phyloP scores from a whole-genome alignment of 805 yeast species.

The Kodamaea nitidulidarum region DNA sequence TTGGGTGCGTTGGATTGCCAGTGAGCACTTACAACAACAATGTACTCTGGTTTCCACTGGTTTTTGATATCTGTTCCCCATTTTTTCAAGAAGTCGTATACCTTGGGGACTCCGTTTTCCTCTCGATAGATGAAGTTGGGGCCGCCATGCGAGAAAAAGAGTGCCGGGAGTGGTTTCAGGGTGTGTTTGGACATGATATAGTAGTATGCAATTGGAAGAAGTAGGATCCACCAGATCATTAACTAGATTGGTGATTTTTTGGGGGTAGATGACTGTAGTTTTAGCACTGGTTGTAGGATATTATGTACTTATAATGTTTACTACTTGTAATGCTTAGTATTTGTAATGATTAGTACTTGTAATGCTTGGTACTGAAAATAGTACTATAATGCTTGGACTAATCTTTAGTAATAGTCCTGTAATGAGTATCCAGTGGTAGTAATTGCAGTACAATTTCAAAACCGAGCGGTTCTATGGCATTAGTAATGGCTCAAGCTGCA shows the following conservation, averaged over 20 bases:
- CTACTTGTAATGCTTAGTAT: too few relatives aligned
- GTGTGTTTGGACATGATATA: constrained; percentile 11
- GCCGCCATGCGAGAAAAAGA: constrained; percentile 78
- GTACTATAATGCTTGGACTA: too few relatives aligned
- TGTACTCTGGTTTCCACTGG: constrained; percentile 56
- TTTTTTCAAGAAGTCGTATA: constrained; percentile 47
- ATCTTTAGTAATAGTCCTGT: too few relatives aligned
- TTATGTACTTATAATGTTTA: too few relatives aligned
- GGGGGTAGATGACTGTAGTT: too few relatives aligned
- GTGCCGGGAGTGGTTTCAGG: constrained; percentile 45
- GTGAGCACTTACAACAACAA: constrained; percentile 71
- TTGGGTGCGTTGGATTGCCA: constrained; percentile 54
- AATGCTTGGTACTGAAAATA: too few relatives aligned
- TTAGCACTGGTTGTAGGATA: neutral
- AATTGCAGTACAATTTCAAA: too few relatives aligned
- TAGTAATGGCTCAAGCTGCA: too few relatives aligned
- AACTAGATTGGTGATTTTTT: neutral
- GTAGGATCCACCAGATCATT: neutral
- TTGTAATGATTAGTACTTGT: too few relatives aligned
- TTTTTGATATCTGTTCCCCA: constrained; percentile 51
- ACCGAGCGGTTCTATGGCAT: too few relatives aligned
- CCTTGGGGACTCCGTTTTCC: constrained; percentile 43
- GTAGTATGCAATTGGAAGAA: neutral
- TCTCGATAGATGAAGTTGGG: constrained; percentile 66
- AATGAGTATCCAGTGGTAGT: too few relatives aligned